Conservation (phyloP, 495 filamentous ascomycete genomes). For the Penicillium pulvis region DNA sequence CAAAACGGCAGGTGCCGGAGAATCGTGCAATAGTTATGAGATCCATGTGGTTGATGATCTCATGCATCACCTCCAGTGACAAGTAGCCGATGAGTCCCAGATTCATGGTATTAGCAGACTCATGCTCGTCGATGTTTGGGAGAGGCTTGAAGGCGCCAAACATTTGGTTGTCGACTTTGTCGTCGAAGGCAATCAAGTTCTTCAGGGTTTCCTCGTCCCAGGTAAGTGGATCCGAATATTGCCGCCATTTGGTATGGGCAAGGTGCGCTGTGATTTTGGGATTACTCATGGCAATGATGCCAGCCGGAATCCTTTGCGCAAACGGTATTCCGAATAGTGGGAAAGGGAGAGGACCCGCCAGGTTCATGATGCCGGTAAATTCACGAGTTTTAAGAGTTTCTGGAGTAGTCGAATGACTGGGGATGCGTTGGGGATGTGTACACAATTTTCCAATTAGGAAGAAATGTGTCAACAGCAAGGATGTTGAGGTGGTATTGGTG, state of each 20-base stretch:
- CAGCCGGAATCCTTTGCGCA: neutral
- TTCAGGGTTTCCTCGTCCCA: neutral
- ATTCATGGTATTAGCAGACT: neutral
- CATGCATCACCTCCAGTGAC: neutral
- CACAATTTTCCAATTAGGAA: neutral
- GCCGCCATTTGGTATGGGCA: neutral
- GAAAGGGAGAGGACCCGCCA: neutral
- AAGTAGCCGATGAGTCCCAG: neutral
- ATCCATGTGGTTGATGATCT: slow-evolving; percentile 5
- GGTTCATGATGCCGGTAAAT: no score
- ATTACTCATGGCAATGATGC: neutral
- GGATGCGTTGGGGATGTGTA: no score
- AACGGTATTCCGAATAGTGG: neutral
- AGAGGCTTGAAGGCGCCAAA: neutral
- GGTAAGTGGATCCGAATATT: neutral
- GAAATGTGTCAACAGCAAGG: neutral
- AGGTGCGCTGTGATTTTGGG: neutral
- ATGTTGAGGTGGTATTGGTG: neutral
- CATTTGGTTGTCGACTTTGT: neutral
- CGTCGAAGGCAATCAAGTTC: neutral
- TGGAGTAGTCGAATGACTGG: no score
- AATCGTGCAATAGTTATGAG: neutral
- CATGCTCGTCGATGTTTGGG: neutral
- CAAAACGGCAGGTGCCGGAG: neutral
- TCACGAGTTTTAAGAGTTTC: no score